Evolutionary conservation across 1,284 basidiomycete species (phyloP).

Genomic region (Tremellales sp.): DNA sequence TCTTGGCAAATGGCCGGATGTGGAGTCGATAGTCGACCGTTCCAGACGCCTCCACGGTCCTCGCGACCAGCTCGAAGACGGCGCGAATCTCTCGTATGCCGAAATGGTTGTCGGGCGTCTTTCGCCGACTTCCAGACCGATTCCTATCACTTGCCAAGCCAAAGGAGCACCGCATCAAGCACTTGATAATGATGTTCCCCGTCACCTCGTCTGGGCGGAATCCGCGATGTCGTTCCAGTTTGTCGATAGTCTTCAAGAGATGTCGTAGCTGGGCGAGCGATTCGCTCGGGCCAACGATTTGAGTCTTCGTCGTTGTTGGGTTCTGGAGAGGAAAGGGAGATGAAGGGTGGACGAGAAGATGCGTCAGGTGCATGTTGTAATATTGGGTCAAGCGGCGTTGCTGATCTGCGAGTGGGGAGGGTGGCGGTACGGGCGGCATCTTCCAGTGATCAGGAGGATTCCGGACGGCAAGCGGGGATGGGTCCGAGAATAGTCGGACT

Average conservation of each 20-base stretch:
- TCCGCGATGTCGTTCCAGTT: slow-evolving; percentile 23
- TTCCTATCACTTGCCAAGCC: not conserved
- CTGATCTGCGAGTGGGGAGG: not conserved
- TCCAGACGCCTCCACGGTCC: slow-evolving; percentile 5
- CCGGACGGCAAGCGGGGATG: not conserved
- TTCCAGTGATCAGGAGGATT: slow-evolving; percentile 9
- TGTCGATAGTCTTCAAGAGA: slow-evolving; percentile 27
- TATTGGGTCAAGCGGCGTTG: slow-evolving; percentile 13
- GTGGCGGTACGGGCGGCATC: not conserved
- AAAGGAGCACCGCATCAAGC: slow-evolving; percentile 31
- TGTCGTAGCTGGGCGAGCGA: slow-evolving; percentile 27
- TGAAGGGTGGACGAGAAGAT: slow-evolving; percentile 6
- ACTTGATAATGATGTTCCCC: slow-evolving; percentile 38
- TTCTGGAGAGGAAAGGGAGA: not conserved
- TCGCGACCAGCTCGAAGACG: slow-evolving; percentile 19
- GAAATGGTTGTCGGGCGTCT: not conserved
- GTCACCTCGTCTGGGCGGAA: slow-evolving; percentile 43
- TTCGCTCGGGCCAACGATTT: slow-evolving; percentile 9
- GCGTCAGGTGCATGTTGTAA: slow-evolving; percentile 21
- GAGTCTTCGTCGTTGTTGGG: not conserved
- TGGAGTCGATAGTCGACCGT: slow-evolving; percentile 16
- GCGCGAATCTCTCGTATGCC: slow-evolving; percentile 13
- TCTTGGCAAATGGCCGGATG: slow-evolving; percentile 31
- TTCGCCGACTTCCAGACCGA: not conserved
- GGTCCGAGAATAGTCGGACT: slow-evolving; percentile 8